These are phyloP conservation scores for Arctostaphylos glauca DNA, from an alignment of 148 eudicot species.

Conservation along the genomic window DNA sequence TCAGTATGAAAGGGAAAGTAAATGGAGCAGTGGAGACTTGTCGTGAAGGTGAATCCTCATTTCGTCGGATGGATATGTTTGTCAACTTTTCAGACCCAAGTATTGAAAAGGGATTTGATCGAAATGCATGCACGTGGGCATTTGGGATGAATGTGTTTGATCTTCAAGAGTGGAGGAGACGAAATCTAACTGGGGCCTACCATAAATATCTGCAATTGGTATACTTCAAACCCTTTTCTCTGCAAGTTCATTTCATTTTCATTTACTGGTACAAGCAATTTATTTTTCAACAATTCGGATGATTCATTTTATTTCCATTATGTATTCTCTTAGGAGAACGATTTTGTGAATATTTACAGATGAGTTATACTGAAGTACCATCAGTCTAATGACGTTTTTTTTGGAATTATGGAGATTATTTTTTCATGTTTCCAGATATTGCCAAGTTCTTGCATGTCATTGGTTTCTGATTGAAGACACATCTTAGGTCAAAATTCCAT, in stretches of 20 bases:
- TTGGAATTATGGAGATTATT: background rate
- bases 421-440: background rate
- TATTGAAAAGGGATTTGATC: conserved; percentile 53
- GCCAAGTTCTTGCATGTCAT: background rate
- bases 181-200: conserved; percentile 58
- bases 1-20: conserved; percentile 76
- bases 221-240: conserved; percentile 3
- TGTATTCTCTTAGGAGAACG: background rate
- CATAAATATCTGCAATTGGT: conserved; percentile 69
- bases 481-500: background rate
- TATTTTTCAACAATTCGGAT: conserved; percentile 4
- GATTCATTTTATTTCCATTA: background rate
- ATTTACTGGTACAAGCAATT: background rate
- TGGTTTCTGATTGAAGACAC: background rate
- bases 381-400: background rate
- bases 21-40: conserved; percentile 94
- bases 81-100: conserved; percentile 80
- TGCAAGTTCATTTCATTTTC: background rate
- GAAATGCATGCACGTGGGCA: conserved; percentile 87
- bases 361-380: background rate
- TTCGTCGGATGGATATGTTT: conserved; percentile 60
- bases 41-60: conserved; percentile 55
- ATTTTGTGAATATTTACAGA: background rate
- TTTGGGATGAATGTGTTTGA: conserved; percentile 98
- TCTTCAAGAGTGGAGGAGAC: conserved; percentile 72